Percentiles rank a stretch among this genome's conserved stretches.
Evolutionary conservation across 78 protist species (phyloP).

Genomic region (Dictyostelium capitatum): DNA sequence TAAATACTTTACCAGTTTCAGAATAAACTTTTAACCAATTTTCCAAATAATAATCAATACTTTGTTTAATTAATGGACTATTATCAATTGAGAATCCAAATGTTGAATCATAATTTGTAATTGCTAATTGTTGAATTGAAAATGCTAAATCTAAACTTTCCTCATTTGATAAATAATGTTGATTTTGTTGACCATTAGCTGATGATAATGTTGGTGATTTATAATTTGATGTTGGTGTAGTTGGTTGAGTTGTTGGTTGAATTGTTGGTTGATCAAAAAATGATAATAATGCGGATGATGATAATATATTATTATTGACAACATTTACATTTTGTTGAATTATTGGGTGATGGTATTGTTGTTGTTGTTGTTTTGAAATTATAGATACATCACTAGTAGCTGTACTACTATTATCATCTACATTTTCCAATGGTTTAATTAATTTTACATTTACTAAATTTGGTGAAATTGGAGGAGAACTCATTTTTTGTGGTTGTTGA

Average conservation of each 20-base stretch:
- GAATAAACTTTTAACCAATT: conserved; percentile 26
- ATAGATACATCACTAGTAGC: too few relatives aligned
- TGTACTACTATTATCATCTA: not conserved
- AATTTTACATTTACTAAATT: too few relatives aligned
- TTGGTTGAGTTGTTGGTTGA: not conserved
- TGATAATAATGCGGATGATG: conserved; percentile 11
- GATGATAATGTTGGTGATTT: conserved; percentile 19
- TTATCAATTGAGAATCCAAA: conserved; percentile 63
- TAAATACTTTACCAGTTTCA: conserved; percentile 28
- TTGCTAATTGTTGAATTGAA: conserved; percentile 40
- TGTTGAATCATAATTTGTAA: conserved; percentile 42
- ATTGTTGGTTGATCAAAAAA: conserved; percentile 13
- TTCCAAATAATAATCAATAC: conserved; percentile 35
- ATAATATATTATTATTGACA: not conserved
- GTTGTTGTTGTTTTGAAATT: not conserved
- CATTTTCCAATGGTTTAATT: not conserved
- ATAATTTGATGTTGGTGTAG: not conserved
- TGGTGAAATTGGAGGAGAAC: conserved; percentile 23
- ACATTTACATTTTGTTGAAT: not conserved
- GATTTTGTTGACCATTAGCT: not conserved
- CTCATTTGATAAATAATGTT: conserved; percentile 13
- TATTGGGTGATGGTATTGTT: not conserved
- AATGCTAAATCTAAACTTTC: conserved; percentile 57
- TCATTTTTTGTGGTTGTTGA: not conserved
- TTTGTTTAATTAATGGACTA: conserved; percentile 32